These are phyloP conservation scores for Leptographium lundbergii DNA, from an alignment of 2,329 filamentous ascomycete species.

Conservation along the genomic window DNA sequence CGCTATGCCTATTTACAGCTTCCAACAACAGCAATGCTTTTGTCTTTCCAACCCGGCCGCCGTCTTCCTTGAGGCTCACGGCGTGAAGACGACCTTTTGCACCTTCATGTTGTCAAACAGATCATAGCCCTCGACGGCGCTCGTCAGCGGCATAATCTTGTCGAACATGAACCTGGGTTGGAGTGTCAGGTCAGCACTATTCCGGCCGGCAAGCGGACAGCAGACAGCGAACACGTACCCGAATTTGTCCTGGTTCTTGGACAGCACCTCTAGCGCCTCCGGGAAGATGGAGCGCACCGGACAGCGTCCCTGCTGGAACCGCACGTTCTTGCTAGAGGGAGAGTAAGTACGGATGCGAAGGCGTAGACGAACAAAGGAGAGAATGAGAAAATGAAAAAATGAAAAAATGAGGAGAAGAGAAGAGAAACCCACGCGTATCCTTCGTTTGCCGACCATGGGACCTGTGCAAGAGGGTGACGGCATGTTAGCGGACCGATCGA, in stretches of 20 bases:
- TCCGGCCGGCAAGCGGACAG: neutral
- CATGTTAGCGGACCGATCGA: too few species aligned
- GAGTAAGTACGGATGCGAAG: neutral
- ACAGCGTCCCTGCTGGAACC: constrained; percentile 63
- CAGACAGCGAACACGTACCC: constrained; percentile 35
- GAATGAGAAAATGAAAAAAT: too few species aligned
- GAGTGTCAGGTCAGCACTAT: neutral
- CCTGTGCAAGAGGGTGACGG: constrained; percentile 24
- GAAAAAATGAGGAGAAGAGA: constrained; percentile 2
- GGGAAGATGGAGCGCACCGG: constrained; percentile 60
- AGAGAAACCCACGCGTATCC: constrained; percentile 36
- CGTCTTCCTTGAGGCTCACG: constrained; percentile 16
- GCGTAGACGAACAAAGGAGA: too few species aligned
- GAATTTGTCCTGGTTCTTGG: constrained; percentile 52
- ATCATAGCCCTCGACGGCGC: constrained; percentile 56
- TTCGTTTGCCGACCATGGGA: constrained; percentile 53
- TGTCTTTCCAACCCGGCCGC: neutral
- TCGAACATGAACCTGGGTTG: constrained; percentile 58
- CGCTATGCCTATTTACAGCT: too few species aligned
- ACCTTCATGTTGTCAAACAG: constrained; percentile 61
- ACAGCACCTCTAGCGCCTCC: constrained; percentile 50
- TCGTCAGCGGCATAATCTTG: constrained; percentile 56
- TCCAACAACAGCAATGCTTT: neutral
- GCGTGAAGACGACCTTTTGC: constrained; percentile 60
- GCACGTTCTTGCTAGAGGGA: constrained; percentile 51